A percentile compares a stretch with the other conserved stretches of the same genome.
These are phyloP conservation scores for Mortierella antarctica DNA, from an alignment of 192 early-diverging fungal species.

Conservation along the genomic window DNA sequence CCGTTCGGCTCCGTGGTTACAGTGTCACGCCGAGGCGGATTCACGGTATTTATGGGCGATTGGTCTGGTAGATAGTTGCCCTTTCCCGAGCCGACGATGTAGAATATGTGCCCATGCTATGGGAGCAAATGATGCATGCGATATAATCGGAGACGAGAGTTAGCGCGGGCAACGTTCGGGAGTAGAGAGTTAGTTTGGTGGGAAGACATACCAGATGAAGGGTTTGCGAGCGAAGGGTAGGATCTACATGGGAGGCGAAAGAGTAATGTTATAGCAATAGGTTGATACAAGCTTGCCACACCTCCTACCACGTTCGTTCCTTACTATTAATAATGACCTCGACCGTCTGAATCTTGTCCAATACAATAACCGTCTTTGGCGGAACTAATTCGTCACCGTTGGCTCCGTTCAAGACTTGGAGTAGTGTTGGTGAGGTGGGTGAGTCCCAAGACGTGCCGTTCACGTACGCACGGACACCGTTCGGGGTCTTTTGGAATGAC, in stretches of 20 bases:
- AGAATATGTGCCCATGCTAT: slow-evolving; percentile 55
- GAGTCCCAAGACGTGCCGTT: slow-evolving; percentile 25
- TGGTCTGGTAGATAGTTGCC: slow-evolving; percentile 7
- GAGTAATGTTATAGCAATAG: background rate
- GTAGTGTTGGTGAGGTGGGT: slow-evolving; percentile 9
- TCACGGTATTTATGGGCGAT: slow-evolving; percentile 11
- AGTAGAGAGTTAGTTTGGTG: background rate
- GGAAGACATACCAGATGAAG: slow-evolving; percentile 45
- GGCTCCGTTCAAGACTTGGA: slow-evolving; percentile 9
- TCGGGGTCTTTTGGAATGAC: slow-evolving; percentile 7
- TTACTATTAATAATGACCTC: slow-evolving; percentile 44
- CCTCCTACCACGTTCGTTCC: no score
- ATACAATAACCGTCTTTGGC: slow-evolving; percentile 6
- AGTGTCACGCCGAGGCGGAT: slow-evolving; percentile 46
- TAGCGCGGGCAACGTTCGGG: background rate
- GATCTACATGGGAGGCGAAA: slow-evolving; percentile 13
- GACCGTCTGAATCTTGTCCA: slow-evolving; percentile 15
- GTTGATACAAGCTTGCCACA: no score
- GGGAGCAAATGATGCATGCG: background rate
- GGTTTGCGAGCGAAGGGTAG: slow-evolving; percentile 40
- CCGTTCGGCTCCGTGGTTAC: slow-evolving; percentile 11
- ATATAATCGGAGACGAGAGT: background rate
- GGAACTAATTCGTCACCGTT: slow-evolving; percentile 5
- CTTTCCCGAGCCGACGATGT: slow-evolving; percentile 30
- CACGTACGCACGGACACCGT: slow-evolving; percentile 13